Conservation (phyloP, 495 filamentous ascomycete species). For the Amorphotheca resinae region DNA sequence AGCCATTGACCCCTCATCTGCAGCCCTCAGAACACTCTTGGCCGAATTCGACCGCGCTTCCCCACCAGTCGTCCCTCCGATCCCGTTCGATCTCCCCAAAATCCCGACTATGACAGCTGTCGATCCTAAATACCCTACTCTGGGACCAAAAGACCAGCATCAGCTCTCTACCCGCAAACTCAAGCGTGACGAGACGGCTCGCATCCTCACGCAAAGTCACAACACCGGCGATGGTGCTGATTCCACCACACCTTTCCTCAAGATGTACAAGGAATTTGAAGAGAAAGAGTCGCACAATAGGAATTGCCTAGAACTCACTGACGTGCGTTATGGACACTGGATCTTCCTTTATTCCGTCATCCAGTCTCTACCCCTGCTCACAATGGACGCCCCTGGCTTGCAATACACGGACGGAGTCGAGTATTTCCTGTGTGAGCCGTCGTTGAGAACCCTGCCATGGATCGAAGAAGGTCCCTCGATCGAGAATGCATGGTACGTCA, state of each 20-base stretch:
- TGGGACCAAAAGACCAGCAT: slow-evolving; percentile 56
- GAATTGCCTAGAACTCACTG: slow-evolving; percentile 55
- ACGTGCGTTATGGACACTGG: slow-evolving; percentile 80
- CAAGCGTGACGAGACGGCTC: slow-evolving; percentile 62
- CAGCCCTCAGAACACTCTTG: slow-evolving; percentile 57
- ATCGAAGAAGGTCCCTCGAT: slow-evolving; percentile 52
- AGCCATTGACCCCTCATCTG: slow-evolving; percentile 27
- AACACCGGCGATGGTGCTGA: slow-evolving; percentile 45
- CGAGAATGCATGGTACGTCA: slow-evolving; percentile 68
- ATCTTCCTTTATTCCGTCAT: slow-evolving; percentile 87
- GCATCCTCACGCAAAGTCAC: slow-evolving; percentile 60
- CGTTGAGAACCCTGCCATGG: slow-evolving; percentile 77
- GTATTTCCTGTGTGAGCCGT: slow-evolving; percentile 91
- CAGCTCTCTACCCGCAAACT: slow-evolving; percentile 52
- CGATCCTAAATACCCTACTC: slow-evolving; percentile 44
- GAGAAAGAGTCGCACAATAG: slow-evolving; percentile 58
- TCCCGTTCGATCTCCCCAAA: slow-evolving; percentile 82
- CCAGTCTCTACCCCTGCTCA: slow-evolving; percentile 80
- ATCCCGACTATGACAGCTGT: slow-evolving; percentile 55
- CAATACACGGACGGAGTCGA: slow-evolving; percentile 72
- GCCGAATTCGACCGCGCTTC: slow-evolving; percentile 78
- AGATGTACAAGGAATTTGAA: slow-evolving; percentile 76
- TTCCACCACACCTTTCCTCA: slow-evolving; percentile 47
- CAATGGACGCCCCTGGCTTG: slow-evolving; percentile 74
- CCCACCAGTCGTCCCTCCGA: slow-evolving; percentile 78